Base-by-base conservation (phyloP, 2,329 filamentous ascomycete species). In the Colletotrichum chlorophyti region DNA sequence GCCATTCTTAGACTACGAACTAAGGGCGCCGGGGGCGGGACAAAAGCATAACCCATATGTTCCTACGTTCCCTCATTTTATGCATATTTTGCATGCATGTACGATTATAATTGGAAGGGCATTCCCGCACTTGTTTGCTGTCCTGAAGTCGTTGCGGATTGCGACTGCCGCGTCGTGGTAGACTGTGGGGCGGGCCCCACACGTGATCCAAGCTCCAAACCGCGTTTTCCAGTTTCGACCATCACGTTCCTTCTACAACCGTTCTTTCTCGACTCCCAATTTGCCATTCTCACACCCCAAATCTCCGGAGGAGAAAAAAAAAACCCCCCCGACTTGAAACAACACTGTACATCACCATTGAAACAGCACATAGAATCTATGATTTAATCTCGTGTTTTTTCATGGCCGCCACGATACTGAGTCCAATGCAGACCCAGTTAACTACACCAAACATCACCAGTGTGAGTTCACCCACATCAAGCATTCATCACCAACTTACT, bases 161-260 rank as follows among this genome's bases (percentile, higher is more conserved):
- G n/a, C n/a, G n/a, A n/a, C n/a, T n/a, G n/a, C n/a, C n/a, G n/a
- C n/a, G n/a, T 38, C 34, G 38, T 41, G 21, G 34, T 37, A 37
- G n/a, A n/a, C n/a, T n/a, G 29, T 42, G 35, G 55, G 21, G 43
- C 41, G 50, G 45, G 19, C 37, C 26, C 57, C 57, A 57, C 43
- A 60, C 57, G 57, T 60, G 57, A 50, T 48, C 55, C 43, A 50
- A 57, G 57, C 57, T 60, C 50, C 29, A n/a, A 24, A 38, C 42
- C 57, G 52, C 57, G 55, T 23, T 21, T 26, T 23, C 51, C 38
- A 34, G 32, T 38, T 21, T 35, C 42, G n/a, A 26, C 43, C 45
- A 29, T 46, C 27, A 27, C 49, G 37, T 24, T 42, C 29, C 21
- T 31, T 17, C 37, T 42, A 37, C 23, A 6, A 42, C 17, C 9